Evolutionary conservation across 1,284 basidiomycete genomes (phyloP).

Genomic region (Marasmius sp.): DNA sequence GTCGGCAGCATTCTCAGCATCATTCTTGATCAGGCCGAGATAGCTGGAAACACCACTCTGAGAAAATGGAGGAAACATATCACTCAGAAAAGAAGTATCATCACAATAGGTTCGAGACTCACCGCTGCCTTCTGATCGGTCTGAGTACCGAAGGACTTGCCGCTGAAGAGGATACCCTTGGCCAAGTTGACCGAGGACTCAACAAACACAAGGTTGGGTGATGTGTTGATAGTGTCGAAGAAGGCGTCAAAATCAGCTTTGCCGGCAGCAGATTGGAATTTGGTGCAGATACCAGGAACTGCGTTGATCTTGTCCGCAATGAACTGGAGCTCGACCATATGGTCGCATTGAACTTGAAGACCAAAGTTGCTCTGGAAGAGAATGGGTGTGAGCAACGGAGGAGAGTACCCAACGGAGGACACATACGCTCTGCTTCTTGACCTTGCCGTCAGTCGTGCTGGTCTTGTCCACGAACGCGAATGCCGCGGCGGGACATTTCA

Average conservation of each 20-base stretch:
- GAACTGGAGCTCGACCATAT: conserved; percentile 14
- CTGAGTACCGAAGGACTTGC: conserved; percentile 2
- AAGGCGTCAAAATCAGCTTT: conserved; percentile 2
- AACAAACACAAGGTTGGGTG: conserved; percentile 5
- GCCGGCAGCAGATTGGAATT: conserved; percentile 2
- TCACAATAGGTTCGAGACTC: background rate
- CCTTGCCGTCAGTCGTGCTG: background rate
- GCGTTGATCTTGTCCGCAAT: conserved; percentile 9
- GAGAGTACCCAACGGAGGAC: background rate
- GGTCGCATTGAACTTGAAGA: background rate
- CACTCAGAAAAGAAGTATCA: background rate
- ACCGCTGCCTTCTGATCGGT: conserved; percentile 11
- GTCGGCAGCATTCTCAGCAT: background rate
- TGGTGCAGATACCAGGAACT: conserved; percentile 8
- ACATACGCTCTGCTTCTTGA: background rate
- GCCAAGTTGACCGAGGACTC: conserved; percentile 8
- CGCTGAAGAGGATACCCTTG: conserved; percentile 8
- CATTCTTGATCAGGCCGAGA: conserved; percentile 2
- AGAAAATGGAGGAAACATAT: background rate
- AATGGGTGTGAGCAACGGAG: background rate
- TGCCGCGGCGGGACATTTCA: background rate
- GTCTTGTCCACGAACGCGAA: background rate
- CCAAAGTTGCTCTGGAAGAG: background rate
- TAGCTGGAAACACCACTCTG: conserved; percentile 9
- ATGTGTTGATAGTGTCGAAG: conserved; percentile 9